phyloP scores from a whole-genome alignment of 2,329 filamentous ascomycete species.

The Pseudopyricularia javanii region DNA sequence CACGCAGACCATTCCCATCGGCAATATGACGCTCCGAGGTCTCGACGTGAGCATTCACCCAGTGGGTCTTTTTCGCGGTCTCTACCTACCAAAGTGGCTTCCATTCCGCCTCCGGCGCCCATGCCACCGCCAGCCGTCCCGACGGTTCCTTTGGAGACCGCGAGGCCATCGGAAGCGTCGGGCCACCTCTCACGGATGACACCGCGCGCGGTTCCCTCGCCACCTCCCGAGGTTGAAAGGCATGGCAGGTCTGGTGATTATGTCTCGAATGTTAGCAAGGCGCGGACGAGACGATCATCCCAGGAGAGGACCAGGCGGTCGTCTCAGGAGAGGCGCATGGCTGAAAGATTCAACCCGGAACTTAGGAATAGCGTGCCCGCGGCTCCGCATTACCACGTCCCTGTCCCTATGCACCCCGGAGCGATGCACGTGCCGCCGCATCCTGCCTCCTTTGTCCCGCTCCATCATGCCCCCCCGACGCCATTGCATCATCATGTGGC shows the following conservation, averaged over 20 bases:
- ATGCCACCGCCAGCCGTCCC: conserved; percentile 8
- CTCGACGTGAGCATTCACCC: background rate
- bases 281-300: conserved; percentile 25
- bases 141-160: background rate
- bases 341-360: conserved; percentile 35
- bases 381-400: background rate
- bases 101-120: background rate
- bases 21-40: background rate
- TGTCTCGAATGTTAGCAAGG: conserved; percentile 27
- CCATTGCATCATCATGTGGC: conserved; percentile 1
- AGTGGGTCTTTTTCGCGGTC: background rate
- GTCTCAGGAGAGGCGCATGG: conserved; percentile 36
- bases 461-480: background rate
- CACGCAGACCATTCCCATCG: background rate
- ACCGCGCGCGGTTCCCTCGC: background rate
- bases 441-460: conserved; percentile 6
- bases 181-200: background rate
- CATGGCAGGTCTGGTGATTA: conserved; percentile 25
- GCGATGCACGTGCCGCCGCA: conserved; percentile 8
- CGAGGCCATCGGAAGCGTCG: background rate
- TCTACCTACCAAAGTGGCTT: background rate
- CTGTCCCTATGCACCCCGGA: conserved; percentile 1
- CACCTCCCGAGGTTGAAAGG: conserved; percentile 19
- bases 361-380: background rate
- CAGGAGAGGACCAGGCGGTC: conserved; percentile 14